Evolutionary conservation across 2,329 filamentous ascomycete genomes (phyloP).

Genomic region (Alternaria infectoria): DNA sequence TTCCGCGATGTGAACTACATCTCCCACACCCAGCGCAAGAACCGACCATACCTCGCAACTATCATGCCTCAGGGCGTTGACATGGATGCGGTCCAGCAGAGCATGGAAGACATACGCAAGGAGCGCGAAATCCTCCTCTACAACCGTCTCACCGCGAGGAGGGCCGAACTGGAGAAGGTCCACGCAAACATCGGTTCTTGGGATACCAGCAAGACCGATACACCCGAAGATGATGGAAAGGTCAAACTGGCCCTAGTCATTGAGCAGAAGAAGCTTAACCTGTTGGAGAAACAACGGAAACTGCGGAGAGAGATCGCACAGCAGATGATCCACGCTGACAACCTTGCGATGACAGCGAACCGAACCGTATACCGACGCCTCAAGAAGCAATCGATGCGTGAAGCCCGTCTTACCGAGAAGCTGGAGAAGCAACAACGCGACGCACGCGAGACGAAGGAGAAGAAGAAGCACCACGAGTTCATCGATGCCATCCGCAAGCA

Average conservation of each 20-base stretch:
- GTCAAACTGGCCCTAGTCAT: slow-evolving; percentile 90
- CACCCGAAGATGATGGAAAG: slow-evolving; percentile 72
- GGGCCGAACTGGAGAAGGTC: slow-evolving; percentile 80
- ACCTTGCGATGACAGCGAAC: slow-evolving; percentile 96
- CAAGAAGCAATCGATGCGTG: slow-evolving; percentile 96
- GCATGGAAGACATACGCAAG: slow-evolving; percentile 67
- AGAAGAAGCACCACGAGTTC: slow-evolving; percentile 96
- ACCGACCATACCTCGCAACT: slow-evolving; percentile 81
- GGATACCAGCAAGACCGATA: slow-evolving; percentile 75
- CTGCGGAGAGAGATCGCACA: slow-evolving; percentile 86
- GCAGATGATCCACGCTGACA: slow-evolving; percentile 94
- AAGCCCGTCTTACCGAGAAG: slow-evolving; percentile 97
- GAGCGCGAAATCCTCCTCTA: slow-evolving; percentile 88
- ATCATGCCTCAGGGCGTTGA: slow-evolving; percentile 90
- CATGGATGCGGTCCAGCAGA: slow-evolving; percentile 64
- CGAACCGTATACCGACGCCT: slow-evolving; percentile 86
- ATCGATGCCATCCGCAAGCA: slow-evolving; percentile 85
- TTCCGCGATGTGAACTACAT: slow-evolving; percentile 74
- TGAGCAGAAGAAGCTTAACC: slow-evolving; percentile 87
- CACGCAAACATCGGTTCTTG: slow-evolving; percentile 87
- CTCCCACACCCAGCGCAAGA: slow-evolving; percentile 76
- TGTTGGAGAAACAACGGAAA: slow-evolving; percentile 87
- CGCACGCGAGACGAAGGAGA: slow-evolving; percentile 92
- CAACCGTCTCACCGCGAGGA: slow-evolving; percentile 86
- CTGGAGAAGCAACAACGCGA: slow-evolving; percentile 98